Evolutionary conservation across 345 rosid species (phyloP).

Genomic region (Acer saccharum): DNA sequence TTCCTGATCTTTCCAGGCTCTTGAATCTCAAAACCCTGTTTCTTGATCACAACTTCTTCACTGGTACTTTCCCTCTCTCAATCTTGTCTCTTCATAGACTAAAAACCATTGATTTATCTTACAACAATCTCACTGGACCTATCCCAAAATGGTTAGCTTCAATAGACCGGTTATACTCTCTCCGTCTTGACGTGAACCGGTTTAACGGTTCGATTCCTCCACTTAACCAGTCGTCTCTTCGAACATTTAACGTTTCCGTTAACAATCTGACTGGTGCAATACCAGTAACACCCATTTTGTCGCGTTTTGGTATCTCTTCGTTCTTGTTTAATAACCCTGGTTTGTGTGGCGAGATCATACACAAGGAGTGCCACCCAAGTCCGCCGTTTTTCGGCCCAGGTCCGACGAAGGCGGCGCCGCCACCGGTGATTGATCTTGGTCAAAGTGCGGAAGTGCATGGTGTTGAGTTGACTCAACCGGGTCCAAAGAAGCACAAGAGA

Average conservation of each 20-base stretch:
- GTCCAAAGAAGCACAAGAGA: slow-evolving; percentile 39
- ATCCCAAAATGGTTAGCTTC: slow-evolving; percentile 47
- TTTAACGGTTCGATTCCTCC: slow-evolving; percentile 71
- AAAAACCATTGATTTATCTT: slow-evolving; percentile 67
- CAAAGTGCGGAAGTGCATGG: slow-evolving; percentile 58
- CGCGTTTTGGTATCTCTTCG: slow-evolving; percentile 59
- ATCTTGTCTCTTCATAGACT: slow-evolving; percentile 56
- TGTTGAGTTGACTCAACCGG: slow-evolving; percentile 33
- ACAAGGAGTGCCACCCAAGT: slow-evolving; percentile 67
- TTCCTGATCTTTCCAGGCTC: slow-evolving; percentile 77
- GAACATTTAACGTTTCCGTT: slow-evolving; percentile 62
- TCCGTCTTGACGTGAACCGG: slow-evolving; percentile 64
- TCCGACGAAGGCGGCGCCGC: slow-evolving; percentile 41
- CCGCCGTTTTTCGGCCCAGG: slow-evolving; percentile 62
- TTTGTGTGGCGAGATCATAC: slow-evolving; percentile 88
- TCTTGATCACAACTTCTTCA: slow-evolving; percentile 67
- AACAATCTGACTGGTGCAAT: slow-evolving; percentile 73
- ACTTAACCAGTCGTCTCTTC: slow-evolving; percentile 75
- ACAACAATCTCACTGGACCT: slow-evolving; percentile 62
- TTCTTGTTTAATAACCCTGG: slow-evolving; percentile 69
- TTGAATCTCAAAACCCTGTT: slow-evolving; percentile 72
- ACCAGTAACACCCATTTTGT: slow-evolving; percentile 60
- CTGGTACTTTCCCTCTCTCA: slow-evolving; percentile 73
- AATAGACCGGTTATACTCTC: slow-evolving; percentile 50
- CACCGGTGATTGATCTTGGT: slow-evolving; percentile 44